Base-by-base conservation (phyloP, 1,139 yeast species). In the Suhomyces coccinellae region DNA sequence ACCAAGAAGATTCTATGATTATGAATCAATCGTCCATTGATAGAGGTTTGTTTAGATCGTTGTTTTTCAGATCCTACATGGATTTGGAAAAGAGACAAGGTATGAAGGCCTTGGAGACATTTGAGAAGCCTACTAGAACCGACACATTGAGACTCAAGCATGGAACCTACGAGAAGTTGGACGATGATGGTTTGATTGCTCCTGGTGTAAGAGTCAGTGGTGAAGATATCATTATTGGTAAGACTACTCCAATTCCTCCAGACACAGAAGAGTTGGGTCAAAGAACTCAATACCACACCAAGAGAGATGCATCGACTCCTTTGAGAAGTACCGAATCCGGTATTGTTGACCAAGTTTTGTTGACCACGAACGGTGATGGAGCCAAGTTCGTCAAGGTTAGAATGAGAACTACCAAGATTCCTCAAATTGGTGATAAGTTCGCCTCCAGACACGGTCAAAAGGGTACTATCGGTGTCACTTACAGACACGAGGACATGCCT, bases 1-100 rank as follows among this genome's bases (percentile, higher is more conserved):
- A 93, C 70, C 99, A 93, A 79, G 99, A 93, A 86, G 99, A 93
- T 86, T 95, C 99, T 39, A 90, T 93, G 95, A 93, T 93, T 75
- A 93, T 93, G 99, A 93, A 93, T 68, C 99, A 93, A 73, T 86
- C 96, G 20, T 87, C 97, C 32, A 93, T 93, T 62, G 99, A 93
- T 67, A 79, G 99, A 62, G 99, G 99, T 44, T 75, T 93, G 58
- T 93, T 93, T 75, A 79, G 99, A 72, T 90, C 97, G 17, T 77
- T 93, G 63, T 93, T 93, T 71, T 95, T 91, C 75, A 81, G 99
- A 68, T 88, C 98, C 2, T 95, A 93, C 66, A 91, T 91, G 96
- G 99, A 93, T 66, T 96, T 93, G 69, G 99, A 93, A 66, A 89
- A 96, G 70, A 84, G 97, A 66, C 95, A 90, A 63, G 99, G 99